Base-by-base conservation (phyloP, 2,329 filamentous ascomycete species). In the Monilinia aucupariae region DNA sequence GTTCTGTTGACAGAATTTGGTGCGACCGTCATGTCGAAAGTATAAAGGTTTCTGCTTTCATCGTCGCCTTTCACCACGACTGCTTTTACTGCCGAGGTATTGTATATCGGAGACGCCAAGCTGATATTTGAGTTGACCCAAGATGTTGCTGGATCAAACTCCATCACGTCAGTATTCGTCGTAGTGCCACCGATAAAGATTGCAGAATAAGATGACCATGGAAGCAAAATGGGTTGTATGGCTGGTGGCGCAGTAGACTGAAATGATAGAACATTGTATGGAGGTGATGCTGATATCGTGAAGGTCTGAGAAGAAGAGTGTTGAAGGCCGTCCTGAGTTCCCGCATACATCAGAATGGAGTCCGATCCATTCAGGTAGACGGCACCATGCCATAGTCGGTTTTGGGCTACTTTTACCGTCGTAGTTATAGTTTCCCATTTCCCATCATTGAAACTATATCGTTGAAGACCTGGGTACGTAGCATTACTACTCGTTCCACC, bases 271-370 rank as follows among this genome's bases (percentile, higher is more conserved):
- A 92, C 82, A 4, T 70, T 74, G 73, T 89, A 90, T 0, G 91
- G 90, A 39, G 82, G 77, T 6, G 80, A 80, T 0, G 88, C 86
- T 3, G 81, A 78, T 64, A 97, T 85, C 22, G 88, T 81, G 71
- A 92, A 96, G 0, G 91, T 93, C 68, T 91, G 82, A 1, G 87
- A 84, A 0, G 90, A 92, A 0, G 83, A 78, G 8, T 78, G 75
- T 10, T 77, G 75, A 41, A 77, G 77, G 32, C 84, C 84, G 68
- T 86, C 83, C 69, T 87, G 85, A 20, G 82, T 85, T 52, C 93
- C 93, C 39, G 87, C 90, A 73, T 92, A 97, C 32, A 96, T 81
- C 30, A 97, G 76, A 61, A 97, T 89, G 4, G 85, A 82, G 62
- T 90, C 82, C 20, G 85, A 83, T 27, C 82, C 81, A 66, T 85